Conservation (phyloP, 257 asterid genomes). For the Paulownia fortunei region DNA sequence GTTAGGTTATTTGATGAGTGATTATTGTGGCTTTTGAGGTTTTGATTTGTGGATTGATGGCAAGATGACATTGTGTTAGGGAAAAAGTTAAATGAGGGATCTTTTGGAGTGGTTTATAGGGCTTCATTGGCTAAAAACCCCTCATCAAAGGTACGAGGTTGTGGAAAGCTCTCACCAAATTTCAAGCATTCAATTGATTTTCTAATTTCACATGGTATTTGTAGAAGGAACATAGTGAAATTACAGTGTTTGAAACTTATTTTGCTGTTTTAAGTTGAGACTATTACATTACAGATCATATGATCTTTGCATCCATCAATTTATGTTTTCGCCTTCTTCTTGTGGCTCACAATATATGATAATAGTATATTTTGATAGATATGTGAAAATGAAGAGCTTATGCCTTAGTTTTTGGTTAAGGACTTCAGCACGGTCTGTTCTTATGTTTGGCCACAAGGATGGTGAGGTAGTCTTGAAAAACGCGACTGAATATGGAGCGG, state of each 20-base stretch:
- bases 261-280: no score
- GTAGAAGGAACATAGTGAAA: no score
- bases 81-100: slow-evolving; percentile 92
- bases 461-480: slow-evolving; percentile 84
- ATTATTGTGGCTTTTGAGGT: slow-evolving; percentile 1
- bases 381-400: neutral
- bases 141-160: slow-evolving; percentile 59
- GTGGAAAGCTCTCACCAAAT: neutral
- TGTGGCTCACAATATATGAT: no score
- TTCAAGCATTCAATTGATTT: neutral
- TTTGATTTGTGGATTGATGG: slow-evolving; percentile 27
- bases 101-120: slow-evolving; percentile 86
- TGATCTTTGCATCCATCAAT: no score
- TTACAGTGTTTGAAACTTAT: no score
- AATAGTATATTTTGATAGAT: no score
- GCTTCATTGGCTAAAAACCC: slow-evolving; percentile 69
- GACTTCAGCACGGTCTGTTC: slow-evolving; percentile 3
- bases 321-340: no score
- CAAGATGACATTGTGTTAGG: slow-evolving; percentile 96
- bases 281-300: no score
- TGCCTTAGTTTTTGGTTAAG: neutral
- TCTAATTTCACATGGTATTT: no score
- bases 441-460: slow-evolving; percentile 47
- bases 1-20: neutral
- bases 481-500: slow-evolving; percentile 97